Conservation (phyloP, 441 rosid species). For the Arabidopsis hybrid region DNA sequence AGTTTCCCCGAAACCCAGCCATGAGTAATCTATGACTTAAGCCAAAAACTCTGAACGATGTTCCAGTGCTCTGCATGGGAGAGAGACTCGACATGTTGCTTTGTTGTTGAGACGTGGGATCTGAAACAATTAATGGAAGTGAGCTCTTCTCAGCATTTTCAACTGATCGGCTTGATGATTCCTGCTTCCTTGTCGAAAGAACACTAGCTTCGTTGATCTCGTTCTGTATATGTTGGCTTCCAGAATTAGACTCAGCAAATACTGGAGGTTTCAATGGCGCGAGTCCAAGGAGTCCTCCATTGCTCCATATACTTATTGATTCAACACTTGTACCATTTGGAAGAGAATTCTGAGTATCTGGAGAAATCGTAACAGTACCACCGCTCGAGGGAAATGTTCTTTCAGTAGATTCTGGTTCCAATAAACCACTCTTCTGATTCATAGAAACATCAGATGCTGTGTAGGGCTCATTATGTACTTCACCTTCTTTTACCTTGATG, state of each 20-base stretch:
- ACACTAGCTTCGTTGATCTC: constrained; percentile 30
- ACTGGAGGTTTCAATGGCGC: constrained; percentile 94
- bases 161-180: constrained; percentile 40
- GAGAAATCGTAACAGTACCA: constrained; percentile 24
- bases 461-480: constrained; percentile 37
- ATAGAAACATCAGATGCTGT: constrained; percentile 39
- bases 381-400: constrained; percentile 38
- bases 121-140: constrained; percentile 42
- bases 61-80: constrained; percentile 50
- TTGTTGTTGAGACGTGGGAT: constrained; percentile 34
- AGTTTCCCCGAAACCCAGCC: constrained; percentile 71
- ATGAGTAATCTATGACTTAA: constrained; percentile 72
- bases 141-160: constrained; percentile 47
- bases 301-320: constrained; percentile 84
- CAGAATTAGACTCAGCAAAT: constrained; percentile 60
- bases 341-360: constrained; percentile 50
- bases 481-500: constrained; percentile 23
- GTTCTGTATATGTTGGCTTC: constrained; percentile 41
- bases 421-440: constrained; percentile 33
- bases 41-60: constrained; percentile 63
- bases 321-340: constrained; percentile 47
- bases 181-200: constrained; percentile 33
- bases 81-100: constrained; percentile 35
- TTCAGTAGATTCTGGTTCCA: constrained; percentile 38
- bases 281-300: constrained; percentile 92